Evolutionary conservation across 108 stramenopile species (phyloP).

Genomic region (Cyclostephanos tholiformis): DNA sequence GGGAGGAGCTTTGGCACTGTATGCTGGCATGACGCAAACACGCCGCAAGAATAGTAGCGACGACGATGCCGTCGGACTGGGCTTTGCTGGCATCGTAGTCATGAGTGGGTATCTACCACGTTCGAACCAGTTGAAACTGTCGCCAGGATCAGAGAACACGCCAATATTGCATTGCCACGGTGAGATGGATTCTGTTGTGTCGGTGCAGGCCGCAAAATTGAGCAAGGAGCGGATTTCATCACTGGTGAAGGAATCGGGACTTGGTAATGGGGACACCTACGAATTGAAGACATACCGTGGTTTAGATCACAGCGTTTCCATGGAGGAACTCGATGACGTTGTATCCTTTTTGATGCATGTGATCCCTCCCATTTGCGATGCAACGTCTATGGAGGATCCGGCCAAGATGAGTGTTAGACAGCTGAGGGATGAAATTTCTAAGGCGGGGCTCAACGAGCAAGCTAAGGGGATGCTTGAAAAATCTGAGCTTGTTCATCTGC

Average conservation of each 20-base stretch:
- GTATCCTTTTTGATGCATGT: conserved; percentile 44
- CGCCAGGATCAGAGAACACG: conserved; percentile 38
- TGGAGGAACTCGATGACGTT: conserved; percentile 53
- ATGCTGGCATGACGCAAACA: conserved; percentile 58
- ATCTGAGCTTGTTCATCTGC: conserved; percentile 48
- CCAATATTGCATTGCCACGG: conserved; percentile 72
- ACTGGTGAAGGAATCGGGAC: conserved; percentile 30
- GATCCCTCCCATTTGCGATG: conserved; percentile 33
- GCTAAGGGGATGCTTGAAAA: conserved; percentile 62
- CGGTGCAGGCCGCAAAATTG: conserved; percentile 40
- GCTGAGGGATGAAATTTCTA: conserved; percentile 47
- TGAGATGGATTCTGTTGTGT: conserved; percentile 55
- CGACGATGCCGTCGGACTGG: conserved; percentile 18
- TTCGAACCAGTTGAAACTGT: conserved; percentile 40
- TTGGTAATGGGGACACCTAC: conserved; percentile 34
- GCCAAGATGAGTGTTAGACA: conserved; percentile 56
- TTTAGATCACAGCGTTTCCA: conserved; percentile 53
- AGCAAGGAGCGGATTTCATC: conserved; percentile 25
- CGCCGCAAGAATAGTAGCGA: not conserved
- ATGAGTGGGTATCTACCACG: conserved; percentile 69
- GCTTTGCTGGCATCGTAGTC: conserved; percentile 52
- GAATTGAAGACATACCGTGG: conserved; percentile 52
- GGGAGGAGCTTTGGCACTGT: conserved; percentile 66
- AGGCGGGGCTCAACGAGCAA: conserved; percentile 39
- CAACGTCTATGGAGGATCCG: conserved; percentile 12